Evolutionary conservation across 148 eudicot genomes (phyloP).

Genomic region (Nyssa sinensis): DNA sequence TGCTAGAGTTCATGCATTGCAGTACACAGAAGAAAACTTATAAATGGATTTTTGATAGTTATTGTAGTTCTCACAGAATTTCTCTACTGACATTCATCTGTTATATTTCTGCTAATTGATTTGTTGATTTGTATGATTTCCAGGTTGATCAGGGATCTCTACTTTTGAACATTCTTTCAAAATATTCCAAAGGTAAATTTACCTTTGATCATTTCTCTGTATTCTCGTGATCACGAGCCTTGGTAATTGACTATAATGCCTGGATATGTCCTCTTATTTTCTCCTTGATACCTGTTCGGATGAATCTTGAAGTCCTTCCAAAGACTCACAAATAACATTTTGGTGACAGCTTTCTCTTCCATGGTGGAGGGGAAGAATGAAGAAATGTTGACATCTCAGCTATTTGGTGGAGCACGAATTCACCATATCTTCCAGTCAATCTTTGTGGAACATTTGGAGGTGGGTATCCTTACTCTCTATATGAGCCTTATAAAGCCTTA

Average conservation of each 20-base stretch:
- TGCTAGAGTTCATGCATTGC: no score
- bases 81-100: no score
- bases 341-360: slow-evolving; percentile 80
- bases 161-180: slow-evolving; percentile 85
- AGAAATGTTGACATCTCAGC: slow-evolving; percentile 94
- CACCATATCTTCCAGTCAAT: slow-evolving; percentile 94
- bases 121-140: no score
- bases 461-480: no score
- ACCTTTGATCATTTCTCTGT: neutral
- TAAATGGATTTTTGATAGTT: no score
- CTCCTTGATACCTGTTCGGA: no score
- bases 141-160: slow-evolving; percentile 90
- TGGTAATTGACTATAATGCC: neutral
- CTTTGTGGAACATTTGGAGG: slow-evolving; percentile 94
- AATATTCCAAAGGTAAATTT: slow-evolving; percentile 76
- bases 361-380: slow-evolving; percentile 92
- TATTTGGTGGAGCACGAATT: slow-evolving; percentile 94
- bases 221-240: no score
- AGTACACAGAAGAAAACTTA: no score
- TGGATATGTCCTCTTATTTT: neutral
- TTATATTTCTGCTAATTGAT: no score
- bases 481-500: no score
- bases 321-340: slow-evolving; percentile 16
- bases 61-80: no score
- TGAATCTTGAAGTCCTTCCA: no score